Base-by-base conservation (phyloP, 106 monocot genomes). In the Apostasia shenzhenica region DNA sequence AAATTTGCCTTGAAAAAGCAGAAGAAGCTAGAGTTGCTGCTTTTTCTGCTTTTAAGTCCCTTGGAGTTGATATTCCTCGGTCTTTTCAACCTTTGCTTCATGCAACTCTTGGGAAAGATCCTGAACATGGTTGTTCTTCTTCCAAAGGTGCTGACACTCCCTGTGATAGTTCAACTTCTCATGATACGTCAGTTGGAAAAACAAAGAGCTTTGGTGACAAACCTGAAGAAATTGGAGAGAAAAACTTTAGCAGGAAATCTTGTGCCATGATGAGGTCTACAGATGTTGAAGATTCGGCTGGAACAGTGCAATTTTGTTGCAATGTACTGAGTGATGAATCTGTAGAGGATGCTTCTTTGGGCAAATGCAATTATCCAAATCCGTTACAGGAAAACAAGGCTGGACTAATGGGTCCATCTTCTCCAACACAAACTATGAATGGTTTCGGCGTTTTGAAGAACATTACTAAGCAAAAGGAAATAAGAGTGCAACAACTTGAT, bases 1-100 rank as follows among this genome's bases (percentile, higher is more conserved):
- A 90, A 72, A 87, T 99, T 61, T 73, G 92, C 59, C 79, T 99
- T 70, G 97, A 99, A 14, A 87, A 99, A 72, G 97, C 97, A 70
- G 97, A 99, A 76, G 92, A 87, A 80, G 92, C 92, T 68, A 83
- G 90, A 73, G 9, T 93, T 68, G 89, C 87, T 66, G 97, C 97
- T 45, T 90, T 93, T 71, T 82, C 97, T 56, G 73, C 90, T 66
- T 93, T 90, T 63, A 84, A 83, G 59, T 90, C 87, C 50, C 92
- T 99, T 73, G 97, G 97, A 14, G 71, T 99, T 61, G 59, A 87
- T 64, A 61, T 99, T 55, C 87, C 97, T 66, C 87, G 93, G 61
- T 59, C 93, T 77, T 80, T 85, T 59, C 61, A 54, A 41, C 77
- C 83, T 46, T 12, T 68, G n/a, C 70, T 80, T 56, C 6, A 66